A percentile compares a stretch with the other conserved stretches of the same genome.
These are phyloP conservation scores for Coelastrella sp. DNA, from an alignment of 139 green algal species.

Conservation along the genomic window DNA sequence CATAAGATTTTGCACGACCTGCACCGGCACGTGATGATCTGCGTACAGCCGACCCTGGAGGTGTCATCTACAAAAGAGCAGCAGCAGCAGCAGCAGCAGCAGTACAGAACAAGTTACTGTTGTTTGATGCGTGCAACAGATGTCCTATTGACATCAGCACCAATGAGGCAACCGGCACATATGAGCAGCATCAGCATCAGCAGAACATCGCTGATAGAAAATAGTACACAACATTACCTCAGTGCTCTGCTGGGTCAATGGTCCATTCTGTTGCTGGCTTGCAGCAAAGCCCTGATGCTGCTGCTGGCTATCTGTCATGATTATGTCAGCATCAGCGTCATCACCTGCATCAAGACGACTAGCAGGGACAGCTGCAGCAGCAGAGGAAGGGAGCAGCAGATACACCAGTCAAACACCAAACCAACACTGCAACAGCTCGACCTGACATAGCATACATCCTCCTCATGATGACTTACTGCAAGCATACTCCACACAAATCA, in stretches of 20 bases:
- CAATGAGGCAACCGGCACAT: neutral
- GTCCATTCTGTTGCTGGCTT: neutral
- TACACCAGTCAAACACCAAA: neutral
- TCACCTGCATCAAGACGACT: neutral
- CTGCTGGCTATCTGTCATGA: neutral
- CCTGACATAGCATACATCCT: no score
- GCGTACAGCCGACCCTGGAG: neutral
- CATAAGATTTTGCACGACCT: neutral
- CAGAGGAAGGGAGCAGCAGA: neutral
- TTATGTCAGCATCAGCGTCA: neutral
- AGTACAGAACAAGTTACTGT: no score
- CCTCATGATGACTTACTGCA: no score
- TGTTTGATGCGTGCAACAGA: no score
- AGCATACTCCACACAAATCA: no score
- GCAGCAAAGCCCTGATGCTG: no score
- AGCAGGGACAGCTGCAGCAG: neutral
- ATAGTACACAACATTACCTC: neutral
- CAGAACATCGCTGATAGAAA: no score
- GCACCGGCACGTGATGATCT: neutral
- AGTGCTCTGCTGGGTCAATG: no score
- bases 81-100: conserved; percentile 10
- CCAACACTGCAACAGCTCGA: no score
- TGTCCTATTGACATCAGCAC: neutral
- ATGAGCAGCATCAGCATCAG: no score
- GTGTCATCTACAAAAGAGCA: conserved; percentile 13